These are phyloP conservation scores for Leishmania amazonensis DNA, from an alignment of 208 protist genomes.

Conservation along the genomic window DNA sequence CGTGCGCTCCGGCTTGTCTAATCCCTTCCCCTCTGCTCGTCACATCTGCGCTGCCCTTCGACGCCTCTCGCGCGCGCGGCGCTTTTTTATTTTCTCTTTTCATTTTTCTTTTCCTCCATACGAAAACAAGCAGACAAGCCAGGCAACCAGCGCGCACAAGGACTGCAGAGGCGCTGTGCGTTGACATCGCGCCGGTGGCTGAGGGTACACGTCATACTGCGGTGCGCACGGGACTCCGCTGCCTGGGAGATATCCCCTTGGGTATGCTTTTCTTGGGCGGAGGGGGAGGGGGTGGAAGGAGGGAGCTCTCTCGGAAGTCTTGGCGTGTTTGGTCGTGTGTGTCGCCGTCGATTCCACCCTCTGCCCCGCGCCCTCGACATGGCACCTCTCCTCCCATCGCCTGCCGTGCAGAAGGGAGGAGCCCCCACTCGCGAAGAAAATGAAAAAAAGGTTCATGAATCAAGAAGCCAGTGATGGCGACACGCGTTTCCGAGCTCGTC, in stretches of 20 bases:
- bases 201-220: background rate
- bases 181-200: background rate
- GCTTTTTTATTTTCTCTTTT: background rate
- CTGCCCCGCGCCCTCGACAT: background rate
- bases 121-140: background rate
- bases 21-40: background rate
- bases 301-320: background rate
- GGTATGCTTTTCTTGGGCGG: background rate
- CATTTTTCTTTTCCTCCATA: slow-evolving; percentile 1
- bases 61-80: background rate
- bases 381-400: background rate
- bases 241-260: background rate
- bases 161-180: background rate
- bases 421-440: background rate
- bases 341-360: background rate
- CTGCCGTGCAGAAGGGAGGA: background rate
- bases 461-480: background rate
- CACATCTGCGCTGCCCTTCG: background rate
- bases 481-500: background rate
- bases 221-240: background rate
- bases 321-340: background rate
- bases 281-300: background rate
- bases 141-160: background rate
- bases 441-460: too few relatives aligned
- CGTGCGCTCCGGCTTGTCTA: background rate